phyloP scores from a whole-genome alignment of 2,329 filamentous ascomycete species.

The Cladosporium sp. region DNA sequence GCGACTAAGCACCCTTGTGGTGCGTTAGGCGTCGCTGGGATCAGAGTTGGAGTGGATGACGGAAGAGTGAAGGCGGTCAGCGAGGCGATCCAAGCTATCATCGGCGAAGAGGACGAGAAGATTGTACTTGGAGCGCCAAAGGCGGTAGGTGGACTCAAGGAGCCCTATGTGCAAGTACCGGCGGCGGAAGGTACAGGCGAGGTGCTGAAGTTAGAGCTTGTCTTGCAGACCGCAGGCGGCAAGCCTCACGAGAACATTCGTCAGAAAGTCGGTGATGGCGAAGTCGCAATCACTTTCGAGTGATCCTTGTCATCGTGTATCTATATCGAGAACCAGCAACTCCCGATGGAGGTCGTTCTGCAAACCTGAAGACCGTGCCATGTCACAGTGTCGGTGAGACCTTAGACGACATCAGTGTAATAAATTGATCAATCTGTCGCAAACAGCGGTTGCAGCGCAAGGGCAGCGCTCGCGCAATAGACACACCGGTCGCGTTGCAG shows the following conservation, averaged over 20 bases:
- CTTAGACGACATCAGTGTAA: neutral
- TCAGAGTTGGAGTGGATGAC: constrained; percentile 26
- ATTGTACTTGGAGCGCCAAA: constrained; percentile 3
- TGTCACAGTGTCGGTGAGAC: neutral
- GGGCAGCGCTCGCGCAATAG: neutral
- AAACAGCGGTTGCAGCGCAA: constrained; percentile 2
- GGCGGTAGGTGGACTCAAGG: neutral
- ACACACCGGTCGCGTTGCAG: neutral
- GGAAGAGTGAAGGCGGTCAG: neutral
- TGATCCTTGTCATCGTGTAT: neutral
- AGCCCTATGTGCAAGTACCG: neutral
- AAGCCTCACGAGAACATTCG: neutral
- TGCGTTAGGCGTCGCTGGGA: constrained; percentile 48
- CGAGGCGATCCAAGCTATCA: neutral
- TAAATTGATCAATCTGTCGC: neutral
- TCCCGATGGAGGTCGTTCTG: too few species aligned
- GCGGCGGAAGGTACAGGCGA: neutral
- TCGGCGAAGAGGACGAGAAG: neutral
- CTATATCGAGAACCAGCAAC: neutral
- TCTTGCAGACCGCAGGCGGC: neutral
- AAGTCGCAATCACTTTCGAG: neutral
- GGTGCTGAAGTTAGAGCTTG: neutral
- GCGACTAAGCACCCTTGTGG: constrained; percentile 49
- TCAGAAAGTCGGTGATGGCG: neutral
- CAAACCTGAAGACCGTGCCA: neutral